Percentiles rank a stretch among this genome's conserved stretches.
These are phyloP conservation scores for Pilobolus umbonatus DNA, from an alignment of 192 early-diverging fungal species.

Conservation along the genomic window DNA sequence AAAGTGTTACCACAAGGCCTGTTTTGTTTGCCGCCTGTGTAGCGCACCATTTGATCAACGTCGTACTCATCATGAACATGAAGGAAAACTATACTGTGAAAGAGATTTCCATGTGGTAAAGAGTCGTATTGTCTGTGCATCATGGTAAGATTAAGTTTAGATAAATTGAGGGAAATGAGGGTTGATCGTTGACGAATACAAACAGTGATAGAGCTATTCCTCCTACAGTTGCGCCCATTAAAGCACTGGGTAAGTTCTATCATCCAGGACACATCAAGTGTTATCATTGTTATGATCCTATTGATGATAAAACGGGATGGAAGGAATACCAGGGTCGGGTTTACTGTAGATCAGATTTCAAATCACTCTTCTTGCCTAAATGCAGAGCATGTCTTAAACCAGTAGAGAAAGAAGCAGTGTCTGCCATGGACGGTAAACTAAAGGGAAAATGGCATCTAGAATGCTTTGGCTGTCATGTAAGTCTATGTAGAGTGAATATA, in stretches of 20 bases:
- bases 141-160: constrained; percentile 40
- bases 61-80: constrained; percentile 40
- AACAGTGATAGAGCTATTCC: constrained; percentile 32
- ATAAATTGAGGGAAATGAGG: background rate
- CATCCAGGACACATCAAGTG: constrained; percentile 61
- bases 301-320: constrained; percentile 35
- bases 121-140: constrained; percentile 41
- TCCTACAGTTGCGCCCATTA: constrained; percentile 37
- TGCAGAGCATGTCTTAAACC: constrained; percentile 57
- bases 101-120: constrained; percentile 44
- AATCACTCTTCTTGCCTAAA: constrained; percentile 58
- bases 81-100: constrained; percentile 61
- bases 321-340: constrained; percentile 54
- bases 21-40: constrained; percentile 57
- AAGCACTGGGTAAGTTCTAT: constrained; percentile 63
- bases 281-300: constrained; percentile 61
- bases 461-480: constrained; percentile 65
- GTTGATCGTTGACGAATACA: too few species aligned
- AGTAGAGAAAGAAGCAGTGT: constrained; percentile 69
- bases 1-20: constrained; percentile 43
- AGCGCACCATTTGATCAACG: constrained; percentile 28
- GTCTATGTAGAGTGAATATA: constrained; percentile 1
- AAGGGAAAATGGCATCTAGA: constrained; percentile 66
- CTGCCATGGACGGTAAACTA: constrained; percentile 64
- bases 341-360: constrained; percentile 67